Conservation (phyloP, 2,329 filamentous ascomycete genomes). For the Fusarium irregulare region DNA sequence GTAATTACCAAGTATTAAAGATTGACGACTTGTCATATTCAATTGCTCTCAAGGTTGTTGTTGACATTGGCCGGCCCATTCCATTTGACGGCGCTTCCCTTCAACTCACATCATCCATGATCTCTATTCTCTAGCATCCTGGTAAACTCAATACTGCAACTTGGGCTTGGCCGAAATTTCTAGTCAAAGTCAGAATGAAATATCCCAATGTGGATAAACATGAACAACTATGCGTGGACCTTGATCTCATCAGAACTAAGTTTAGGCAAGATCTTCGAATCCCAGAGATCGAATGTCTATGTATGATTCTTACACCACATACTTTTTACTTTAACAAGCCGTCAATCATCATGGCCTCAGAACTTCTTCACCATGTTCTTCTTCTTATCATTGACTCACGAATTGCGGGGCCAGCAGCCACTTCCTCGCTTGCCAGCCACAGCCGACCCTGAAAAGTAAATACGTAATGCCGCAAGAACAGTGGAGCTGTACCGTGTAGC, state of each 20-base stretch:
- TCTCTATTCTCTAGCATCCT: not conserved
- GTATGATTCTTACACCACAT: not conserved
- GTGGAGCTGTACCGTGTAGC: not conserved
- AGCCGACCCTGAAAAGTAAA: not conserved
- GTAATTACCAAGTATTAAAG: not conserved
- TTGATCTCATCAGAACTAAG: not conserved
- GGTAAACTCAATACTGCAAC: not conserved
- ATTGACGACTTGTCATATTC: not conserved
- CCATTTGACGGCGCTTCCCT: not conserved
- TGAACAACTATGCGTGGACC: not conserved
- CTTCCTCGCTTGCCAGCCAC: conserved; percentile 15
- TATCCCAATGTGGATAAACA: not conserved
- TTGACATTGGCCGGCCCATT: not conserved
- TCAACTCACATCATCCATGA: not conserved
- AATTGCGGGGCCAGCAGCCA: conserved; percentile 10
- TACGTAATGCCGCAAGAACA: conserved; percentile 25
- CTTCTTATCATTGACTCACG: conserved; percentile 2
- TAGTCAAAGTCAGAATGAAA: not conserved
- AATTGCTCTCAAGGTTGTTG: not conserved
- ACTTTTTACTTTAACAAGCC: not conserved
- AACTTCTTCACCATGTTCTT: not conserved
- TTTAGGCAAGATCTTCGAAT: not conserved
- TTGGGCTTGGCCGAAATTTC: not conserved
- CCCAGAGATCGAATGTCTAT: not conserved
- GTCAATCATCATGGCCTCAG: not conserved